These are phyloP conservation scores for Hyphodiscus hymeniophilus DNA, from an alignment of 495 filamentous ascomycete species.

Conservation along the genomic window DNA sequence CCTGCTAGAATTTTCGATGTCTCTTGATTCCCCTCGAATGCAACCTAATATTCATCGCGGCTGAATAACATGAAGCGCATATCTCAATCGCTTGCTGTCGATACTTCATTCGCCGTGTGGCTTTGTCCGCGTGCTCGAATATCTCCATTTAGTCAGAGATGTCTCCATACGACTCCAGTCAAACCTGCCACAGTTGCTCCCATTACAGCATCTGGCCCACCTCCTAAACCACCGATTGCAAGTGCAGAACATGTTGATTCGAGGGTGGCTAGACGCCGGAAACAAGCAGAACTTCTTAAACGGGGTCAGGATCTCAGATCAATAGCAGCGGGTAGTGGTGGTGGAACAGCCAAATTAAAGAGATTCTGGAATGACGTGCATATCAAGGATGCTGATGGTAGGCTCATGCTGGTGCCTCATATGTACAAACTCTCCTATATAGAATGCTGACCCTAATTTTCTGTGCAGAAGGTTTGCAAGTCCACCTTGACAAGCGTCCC, in stretches of 20 bases:
- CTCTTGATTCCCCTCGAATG: too few species aligned
- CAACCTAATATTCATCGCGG: too few species aligned
- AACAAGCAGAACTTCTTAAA: slow-evolving; percentile 45
- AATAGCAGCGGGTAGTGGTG: slow-evolving; percentile 25
- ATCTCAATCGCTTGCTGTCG: slow-evolving; percentile 23
- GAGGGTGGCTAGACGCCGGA: slow-evolving; percentile 43
- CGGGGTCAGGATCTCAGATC: slow-evolving; percentile 36
- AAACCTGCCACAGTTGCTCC: slow-evolving; percentile 45
- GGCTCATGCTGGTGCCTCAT: neutral
- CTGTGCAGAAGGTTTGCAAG: slow-evolving; percentile 50
- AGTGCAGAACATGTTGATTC: slow-evolving; percentile 40
- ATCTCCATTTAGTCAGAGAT: slow-evolving; percentile 11
- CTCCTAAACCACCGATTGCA: slow-evolving; percentile 65
- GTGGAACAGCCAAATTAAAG: slow-evolving; percentile 44
- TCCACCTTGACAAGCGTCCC: slow-evolving; percentile 73
- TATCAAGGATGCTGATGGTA: slow-evolving; percentile 50
- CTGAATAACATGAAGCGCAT: slow-evolving; percentile 33
- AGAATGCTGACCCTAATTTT: neutral
- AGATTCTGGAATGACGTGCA: slow-evolving; percentile 80
- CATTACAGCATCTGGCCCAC: slow-evolving; percentile 74
- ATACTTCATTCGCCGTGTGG: slow-evolving; percentile 13
- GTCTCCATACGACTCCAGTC: slow-evolving; percentile 33
- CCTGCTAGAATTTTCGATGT: too few species aligned
- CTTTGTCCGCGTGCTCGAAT: slow-evolving; percentile 9
- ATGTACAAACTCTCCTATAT: too few species aligned